Evolutionary conservation across 139 green algal species (phyloP).

Genomic region (Haematococcus lacustris): DNA sequence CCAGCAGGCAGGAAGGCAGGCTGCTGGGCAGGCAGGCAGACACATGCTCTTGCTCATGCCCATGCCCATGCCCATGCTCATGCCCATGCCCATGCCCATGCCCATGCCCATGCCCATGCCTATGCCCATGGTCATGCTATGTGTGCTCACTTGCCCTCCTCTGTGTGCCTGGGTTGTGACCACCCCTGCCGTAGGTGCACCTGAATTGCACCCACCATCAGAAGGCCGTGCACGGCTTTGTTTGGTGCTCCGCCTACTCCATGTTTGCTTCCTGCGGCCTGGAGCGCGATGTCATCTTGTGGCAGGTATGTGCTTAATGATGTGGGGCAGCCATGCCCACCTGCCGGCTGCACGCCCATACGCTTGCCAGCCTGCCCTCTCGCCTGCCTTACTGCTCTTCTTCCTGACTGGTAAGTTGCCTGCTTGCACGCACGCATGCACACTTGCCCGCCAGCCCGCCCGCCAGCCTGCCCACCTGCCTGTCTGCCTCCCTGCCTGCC

Average conservation of each 20-base stretch:
- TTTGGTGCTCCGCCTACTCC: slow-evolving; percentile 68
- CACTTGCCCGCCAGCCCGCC: no score
- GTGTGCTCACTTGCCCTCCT: not conserved
- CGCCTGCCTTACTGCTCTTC: not conserved
- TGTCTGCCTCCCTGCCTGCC: no score
- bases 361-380: no score
- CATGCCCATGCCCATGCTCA: no score
- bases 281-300: slow-evolving; percentile 73
- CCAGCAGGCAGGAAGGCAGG: not conserved
- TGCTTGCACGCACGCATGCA: not conserved
- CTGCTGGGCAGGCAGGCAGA: not conserved
- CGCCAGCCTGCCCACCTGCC: no score
- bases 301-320: slow-evolving; percentile 46
- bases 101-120: no score
- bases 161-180: not conserved
- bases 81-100: no score
- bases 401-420: not conserved
- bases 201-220: slow-evolving; percentile 56
- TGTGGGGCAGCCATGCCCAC: not conserved
- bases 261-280: slow-evolving; percentile 65
- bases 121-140: not conserved
- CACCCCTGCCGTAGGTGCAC: slow-evolving; percentile 26
- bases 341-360: not conserved
- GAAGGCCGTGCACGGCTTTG: slow-evolving; percentile 65
- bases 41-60: no score